These are phyloP conservation scores for Brassica juncea DNA, from an alignment of 345 rosid genomes.

Conservation along the genomic window DNA sequence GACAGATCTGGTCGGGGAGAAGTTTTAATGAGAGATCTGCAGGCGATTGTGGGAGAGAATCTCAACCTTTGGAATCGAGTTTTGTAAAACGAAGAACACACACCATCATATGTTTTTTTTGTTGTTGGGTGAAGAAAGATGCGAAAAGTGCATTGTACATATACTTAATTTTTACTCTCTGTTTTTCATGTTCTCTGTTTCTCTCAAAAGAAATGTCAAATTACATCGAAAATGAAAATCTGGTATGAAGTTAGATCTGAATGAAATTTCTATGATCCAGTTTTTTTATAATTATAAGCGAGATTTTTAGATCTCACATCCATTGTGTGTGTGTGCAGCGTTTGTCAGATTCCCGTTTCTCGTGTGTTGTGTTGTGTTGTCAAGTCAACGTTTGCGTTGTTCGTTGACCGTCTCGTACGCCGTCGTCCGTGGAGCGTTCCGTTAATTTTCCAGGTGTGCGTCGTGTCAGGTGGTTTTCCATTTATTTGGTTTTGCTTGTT, in stretches of 20 bases:
- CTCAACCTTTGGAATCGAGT: not conserved
- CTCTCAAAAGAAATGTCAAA: not conserved
- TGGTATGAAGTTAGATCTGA: not conserved
- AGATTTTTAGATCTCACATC: not conserved
- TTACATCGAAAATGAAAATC: not conserved
- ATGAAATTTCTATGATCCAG: not conserved
- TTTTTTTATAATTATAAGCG: not conserved
- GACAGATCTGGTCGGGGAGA: conserved; percentile 18
- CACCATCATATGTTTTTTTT: conserved; percentile 36
- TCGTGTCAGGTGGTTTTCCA: conserved; percentile 13
- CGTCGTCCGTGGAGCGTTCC: not conserved
- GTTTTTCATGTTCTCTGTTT: not conserved
- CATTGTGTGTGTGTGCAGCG: conserved; percentile 25
- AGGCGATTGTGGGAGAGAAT: conserved; percentile 17
- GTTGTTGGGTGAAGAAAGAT: conserved; percentile 43
- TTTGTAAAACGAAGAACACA: conserved; percentile 33
- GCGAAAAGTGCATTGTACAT: conserved; percentile 42
- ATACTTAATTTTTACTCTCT: conserved; percentile 8
- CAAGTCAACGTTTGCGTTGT: conserved; percentile 23
- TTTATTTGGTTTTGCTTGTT: not conserved
- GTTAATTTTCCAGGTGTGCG: conserved; percentile 30
- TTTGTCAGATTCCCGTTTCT: conserved; percentile 8
- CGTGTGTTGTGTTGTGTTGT: conserved; percentile 20
- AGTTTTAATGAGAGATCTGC: not conserved
- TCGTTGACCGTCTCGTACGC: conserved; percentile 18